phyloP scores from a whole-genome alignment of 176 grass and related monocot genomes.

The Saccharum officinarum region DNA sequence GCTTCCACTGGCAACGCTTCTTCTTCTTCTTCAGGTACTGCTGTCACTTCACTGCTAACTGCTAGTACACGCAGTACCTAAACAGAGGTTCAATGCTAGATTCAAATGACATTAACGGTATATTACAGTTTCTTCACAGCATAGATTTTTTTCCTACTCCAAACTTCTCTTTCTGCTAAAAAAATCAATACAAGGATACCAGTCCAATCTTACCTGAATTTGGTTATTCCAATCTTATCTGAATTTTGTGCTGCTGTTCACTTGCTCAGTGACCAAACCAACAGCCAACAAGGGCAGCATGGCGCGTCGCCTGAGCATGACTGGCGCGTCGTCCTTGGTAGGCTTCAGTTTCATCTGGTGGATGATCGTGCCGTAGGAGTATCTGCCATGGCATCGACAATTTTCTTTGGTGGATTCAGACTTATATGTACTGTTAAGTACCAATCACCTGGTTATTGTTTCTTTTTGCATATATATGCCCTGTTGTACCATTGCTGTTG shows the following conservation, averaged over 20 bases:
- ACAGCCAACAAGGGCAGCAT: background rate
- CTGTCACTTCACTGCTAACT: background rate
- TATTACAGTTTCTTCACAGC: background rate
- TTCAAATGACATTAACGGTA: background rate
- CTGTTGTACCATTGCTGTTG: background rate
- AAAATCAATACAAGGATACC: background rate
- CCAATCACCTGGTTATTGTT: background rate
- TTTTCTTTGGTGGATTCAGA: conserved; percentile 15
- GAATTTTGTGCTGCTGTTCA: background rate
- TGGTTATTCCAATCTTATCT: too few species aligned
- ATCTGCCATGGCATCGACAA: background rate
- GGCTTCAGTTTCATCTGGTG: conserved; percentile 31
- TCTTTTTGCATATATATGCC: background rate
- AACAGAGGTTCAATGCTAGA: background rate
- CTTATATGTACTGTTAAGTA: background rate
- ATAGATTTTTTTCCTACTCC: too few species aligned
- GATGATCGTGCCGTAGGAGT: background rate
- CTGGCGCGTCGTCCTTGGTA: background rate
- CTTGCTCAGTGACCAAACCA: conserved; percentile 39
- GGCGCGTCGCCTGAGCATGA: background rate
- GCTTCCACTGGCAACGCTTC: too few species aligned
- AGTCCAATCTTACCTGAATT: too few species aligned
- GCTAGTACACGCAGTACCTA: background rate
- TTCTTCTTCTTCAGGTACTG: too few species aligned
- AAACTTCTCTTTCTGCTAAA: background rate